Base-by-base conservation (phyloP, 768 basidiomycete genomes). In the Lyophyllum shimeji region DNA sequence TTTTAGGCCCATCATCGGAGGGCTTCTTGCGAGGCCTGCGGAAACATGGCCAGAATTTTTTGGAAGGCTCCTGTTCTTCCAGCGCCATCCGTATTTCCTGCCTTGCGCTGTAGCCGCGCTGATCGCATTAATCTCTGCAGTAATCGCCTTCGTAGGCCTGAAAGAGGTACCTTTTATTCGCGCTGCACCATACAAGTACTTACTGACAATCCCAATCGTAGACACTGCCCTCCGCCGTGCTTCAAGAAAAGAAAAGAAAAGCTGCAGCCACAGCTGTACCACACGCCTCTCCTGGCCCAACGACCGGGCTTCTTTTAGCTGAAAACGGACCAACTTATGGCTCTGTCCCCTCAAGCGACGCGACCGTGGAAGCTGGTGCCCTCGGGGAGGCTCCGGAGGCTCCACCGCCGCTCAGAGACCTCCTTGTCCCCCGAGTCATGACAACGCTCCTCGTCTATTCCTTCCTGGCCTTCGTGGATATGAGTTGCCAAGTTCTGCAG, bases 1-100 rank as follows among this genome's bases (percentile, higher is more conserved):
- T 15, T 44, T 1, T 34, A 89, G 88, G 1, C 88, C 89, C 13
- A 72, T 83, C 23, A 17, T 73, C 2, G 73, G 73, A n/a, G 73
- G 73, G 23, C 12, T 64, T 8, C 60, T 74, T 17, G 61, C 73
- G 1, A 61, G 66, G 44, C 73, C 73, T 11, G 69, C 63, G 13
- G 63, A 61, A n/a, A 60, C 58, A 49, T 72, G 73, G 66, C 70
- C 71, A 25, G 44, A 55, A 1, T 18, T 63, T 3, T 68, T 74
- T 31, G 65, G 66, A n/a, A 61, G 58, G 15, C 25, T 69, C 1
- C 9, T 43, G 7, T 68, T 74, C 58, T 71, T 71, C 51, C 57
- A 58, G n/a, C 56, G 59, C n/a, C 66, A 71, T 49, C 73, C 73
- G 5, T 74, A 74, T 56, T 68, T 74, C 50, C 57, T 74, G 42